phyloP scores from a whole-genome alignment of 2,329 filamentous ascomycete genomes.

The Cryphonectria parasitica region DNA sequence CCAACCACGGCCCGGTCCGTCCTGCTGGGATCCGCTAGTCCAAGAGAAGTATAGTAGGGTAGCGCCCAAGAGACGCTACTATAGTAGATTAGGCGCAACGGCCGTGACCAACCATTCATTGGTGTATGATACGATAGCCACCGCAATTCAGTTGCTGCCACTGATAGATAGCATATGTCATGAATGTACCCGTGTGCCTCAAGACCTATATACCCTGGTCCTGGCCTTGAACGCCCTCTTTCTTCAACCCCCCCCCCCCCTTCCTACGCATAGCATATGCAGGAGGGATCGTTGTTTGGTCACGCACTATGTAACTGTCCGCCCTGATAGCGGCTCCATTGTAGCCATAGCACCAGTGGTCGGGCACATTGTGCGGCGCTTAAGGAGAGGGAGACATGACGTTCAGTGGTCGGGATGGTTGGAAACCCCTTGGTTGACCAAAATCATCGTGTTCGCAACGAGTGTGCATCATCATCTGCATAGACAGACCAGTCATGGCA shows the following conservation, averaged over 20 bases:
- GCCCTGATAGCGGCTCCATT: background rate
- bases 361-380: background rate
- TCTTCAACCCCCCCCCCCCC: background rate
- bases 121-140: background rate
- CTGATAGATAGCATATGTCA: too few species aligned
- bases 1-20: conserved; percentile 23
- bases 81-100: background rate
- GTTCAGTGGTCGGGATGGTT: background rate
- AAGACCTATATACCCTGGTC: background rate
- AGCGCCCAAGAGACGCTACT: background rate
- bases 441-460: background rate
- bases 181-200: background rate
- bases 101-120: background rate
- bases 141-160: background rate
- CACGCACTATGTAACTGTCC: background rate
- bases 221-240: background rate
- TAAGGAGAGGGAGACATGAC: background rate
- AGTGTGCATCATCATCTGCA: background rate
- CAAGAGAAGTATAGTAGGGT: background rate
- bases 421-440: background rate
- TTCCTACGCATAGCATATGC: background rate
- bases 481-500: background rate
- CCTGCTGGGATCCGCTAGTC: conserved; percentile 17
- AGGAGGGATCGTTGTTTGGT: background rate
- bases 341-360: background rate